A percentile compares a stretch with the other conserved stretches of the same genome.
Evolutionary conservation across 352 stramenopile species (phyloP).

Genomic region (Phytopythium helicoides): DNA sequence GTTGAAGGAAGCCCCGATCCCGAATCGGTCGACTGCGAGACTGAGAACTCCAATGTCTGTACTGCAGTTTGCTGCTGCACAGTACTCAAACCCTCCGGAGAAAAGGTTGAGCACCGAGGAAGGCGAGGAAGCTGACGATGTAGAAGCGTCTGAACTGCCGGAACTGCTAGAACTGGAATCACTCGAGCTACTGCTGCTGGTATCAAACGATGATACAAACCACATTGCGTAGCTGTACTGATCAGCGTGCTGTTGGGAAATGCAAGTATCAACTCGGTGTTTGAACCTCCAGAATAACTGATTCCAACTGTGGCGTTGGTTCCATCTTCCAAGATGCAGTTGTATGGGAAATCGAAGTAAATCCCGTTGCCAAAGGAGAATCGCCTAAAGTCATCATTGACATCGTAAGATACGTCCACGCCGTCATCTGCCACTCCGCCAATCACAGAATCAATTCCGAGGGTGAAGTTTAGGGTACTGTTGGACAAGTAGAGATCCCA

Average conservation of each 20-base stretch:
- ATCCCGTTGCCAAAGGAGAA: background rate
- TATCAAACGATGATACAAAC: background rate
- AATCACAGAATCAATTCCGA: background rate
- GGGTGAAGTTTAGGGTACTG: background rate
- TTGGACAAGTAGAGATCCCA: background rate
- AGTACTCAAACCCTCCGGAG: conserved; percentile 19
- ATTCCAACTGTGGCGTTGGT: background rate
- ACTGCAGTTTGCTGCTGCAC: conserved; percentile 12
- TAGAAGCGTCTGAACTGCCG: background rate
- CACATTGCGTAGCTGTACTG: conserved; percentile 5
- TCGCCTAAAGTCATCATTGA: background rate
- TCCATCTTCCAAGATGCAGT: too few species aligned
- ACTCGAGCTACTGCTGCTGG: too few species aligned
- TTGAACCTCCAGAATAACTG: too few species aligned
- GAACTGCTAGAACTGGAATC: too few species aligned
- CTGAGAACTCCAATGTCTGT: conserved; percentile 11
- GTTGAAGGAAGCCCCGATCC: background rate
- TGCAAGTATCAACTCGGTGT: background rate
- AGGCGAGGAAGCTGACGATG: background rate
- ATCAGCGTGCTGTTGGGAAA: background rate
- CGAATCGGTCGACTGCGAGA: conserved; percentile 12
- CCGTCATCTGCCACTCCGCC: background rate
- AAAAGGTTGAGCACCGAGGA: conserved; percentile 7
- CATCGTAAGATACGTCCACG: background rate
- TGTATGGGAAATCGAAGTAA: background rate